These are phyloP conservation scores for Tolypocladium paradoxum DNA, from an alignment of 2,329 filamentous ascomycete genomes.

Conservation along the genomic window DNA sequence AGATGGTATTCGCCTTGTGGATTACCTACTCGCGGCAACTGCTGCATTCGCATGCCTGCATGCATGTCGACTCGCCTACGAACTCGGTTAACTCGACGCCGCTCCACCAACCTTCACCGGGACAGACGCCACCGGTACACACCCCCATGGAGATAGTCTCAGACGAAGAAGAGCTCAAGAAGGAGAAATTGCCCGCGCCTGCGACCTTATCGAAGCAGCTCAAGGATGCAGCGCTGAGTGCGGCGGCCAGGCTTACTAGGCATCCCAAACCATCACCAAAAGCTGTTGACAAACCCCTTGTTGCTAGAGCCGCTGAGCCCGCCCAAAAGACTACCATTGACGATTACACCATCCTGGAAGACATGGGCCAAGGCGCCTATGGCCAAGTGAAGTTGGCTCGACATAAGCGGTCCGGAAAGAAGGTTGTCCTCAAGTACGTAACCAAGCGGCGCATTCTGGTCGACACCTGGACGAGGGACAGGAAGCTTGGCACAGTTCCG, in stretches of 20 bases:
- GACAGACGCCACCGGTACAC: slow-evolving; percentile 50
- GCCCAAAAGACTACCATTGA: slow-evolving; percentile 69
- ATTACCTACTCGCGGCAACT: slow-evolving; percentile 92
- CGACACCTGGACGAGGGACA: slow-evolving; percentile 95
- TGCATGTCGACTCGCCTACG: slow-evolving; percentile 51
- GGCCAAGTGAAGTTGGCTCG: slow-evolving; percentile 93
- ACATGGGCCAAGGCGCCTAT: slow-evolving; percentile 97
- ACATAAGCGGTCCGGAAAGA: slow-evolving; percentile 69
- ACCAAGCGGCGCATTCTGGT: slow-evolving; percentile 94
- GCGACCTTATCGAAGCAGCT: slow-evolving; percentile 44
- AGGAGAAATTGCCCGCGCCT: slow-evolving; percentile 28
- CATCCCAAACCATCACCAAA: slow-evolving; percentile 20
- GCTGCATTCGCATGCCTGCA: slow-evolving; percentile 56
- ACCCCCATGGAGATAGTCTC: slow-evolving; percentile 46
- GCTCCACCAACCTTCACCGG: slow-evolving; percentile 67
- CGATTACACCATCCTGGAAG: slow-evolving; percentile 87
- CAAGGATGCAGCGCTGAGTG: slow-evolving; percentile 44
- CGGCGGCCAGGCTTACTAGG: slow-evolving; percentile 42
- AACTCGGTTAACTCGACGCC: slow-evolving; percentile 59
- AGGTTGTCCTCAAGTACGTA: slow-evolving; percentile 94
- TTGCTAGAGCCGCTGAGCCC: slow-evolving; percentile 24
- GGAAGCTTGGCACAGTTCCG: slow-evolving; percentile 84
- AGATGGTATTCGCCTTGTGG: slow-evolving; percentile 92
- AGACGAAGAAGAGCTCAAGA: slow-evolving; percentile 35
- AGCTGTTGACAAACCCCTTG: slow-evolving; percentile 20